Evolutionary conservation across 371 early-diverging fungal genomes (phyloP), one percentile per base, ranked within the genome.

Genomic region (Fennellomyces sp.): DNA sequence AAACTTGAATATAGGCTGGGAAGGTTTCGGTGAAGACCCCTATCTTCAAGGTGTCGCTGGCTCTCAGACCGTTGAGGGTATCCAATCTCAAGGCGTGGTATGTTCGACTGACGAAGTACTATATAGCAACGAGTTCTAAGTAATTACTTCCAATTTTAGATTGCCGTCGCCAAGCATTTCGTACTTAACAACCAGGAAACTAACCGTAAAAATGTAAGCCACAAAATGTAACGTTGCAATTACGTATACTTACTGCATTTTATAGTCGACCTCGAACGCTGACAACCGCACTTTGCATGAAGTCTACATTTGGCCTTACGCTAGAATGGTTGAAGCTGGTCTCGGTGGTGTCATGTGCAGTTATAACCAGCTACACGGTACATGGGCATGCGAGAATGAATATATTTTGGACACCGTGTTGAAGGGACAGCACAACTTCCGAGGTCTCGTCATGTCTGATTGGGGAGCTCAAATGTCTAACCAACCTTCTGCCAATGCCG

Each of bases 1-100:
- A 25, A 7, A 23, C 13, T 21, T 48, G 8, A 23, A 26, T 48
- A 48, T 85, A 61, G 80, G 75, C 51, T 88, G 83, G 81, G 88
- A 88, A 71, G 71, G 72, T 31, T 75, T 73, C 25, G 85, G 86
- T 52, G 88, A 79, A 59, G 88, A 88, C 60, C 87, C 88, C 3
- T 88, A 66, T 49, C 71, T 88, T 7, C 52, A 73, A 11, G 80
- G 75, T 49, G 69, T 80, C 4, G 56, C 69, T 13, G 63, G 65
- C 48, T 52, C 56, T 2, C 58, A 69, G 31, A 76, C 73, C 3
- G 56, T 80, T 17, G 27, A 45, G 19, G 80, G 76, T 39, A 66
- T 72, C 39, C 80, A 80, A 61, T 57, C 61, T 39, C 58, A 76
- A 38, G 73, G 69, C 53, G 80, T 80, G 26, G 75, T 78, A 71